Evolutionary conservation across 2,329 filamentous ascomycete genomes (phyloP).

Genomic region (Gnomoniopsis smithogilvyi): DNA sequence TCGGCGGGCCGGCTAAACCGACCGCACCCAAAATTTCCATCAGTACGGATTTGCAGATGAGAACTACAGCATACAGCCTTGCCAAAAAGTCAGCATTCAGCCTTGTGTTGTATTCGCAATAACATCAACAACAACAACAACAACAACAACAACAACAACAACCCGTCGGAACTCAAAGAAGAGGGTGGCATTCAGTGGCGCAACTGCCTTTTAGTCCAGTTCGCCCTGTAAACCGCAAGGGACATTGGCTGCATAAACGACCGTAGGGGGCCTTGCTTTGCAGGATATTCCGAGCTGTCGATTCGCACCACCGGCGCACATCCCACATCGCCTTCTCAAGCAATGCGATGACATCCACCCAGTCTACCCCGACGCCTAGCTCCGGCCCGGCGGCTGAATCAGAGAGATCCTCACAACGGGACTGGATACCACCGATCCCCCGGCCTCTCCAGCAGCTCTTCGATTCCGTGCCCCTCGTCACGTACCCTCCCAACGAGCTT

Average conservation of each 20-base stretch:
- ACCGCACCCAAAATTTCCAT: not conserved
- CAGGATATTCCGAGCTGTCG: not conserved
- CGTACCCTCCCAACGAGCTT: constrained; percentile 71
- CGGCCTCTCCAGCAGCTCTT: constrained; percentile 78
- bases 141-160: too few relatives aligned
- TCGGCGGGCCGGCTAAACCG: constrained; percentile 1
- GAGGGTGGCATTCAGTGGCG: not conserved
- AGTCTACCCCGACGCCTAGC: not conserved
- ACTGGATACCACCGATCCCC: constrained; percentile 58
- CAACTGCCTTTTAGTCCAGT: not conserved
- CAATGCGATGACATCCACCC: constrained; percentile 15
- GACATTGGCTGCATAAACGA: too few relatives aligned
- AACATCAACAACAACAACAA: too few relatives aligned
- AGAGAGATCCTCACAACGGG: constrained; percentile 22
- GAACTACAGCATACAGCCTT: not conserved
- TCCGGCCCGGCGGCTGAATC: not conserved
- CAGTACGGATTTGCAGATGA: not conserved
- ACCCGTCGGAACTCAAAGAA: not conserved
- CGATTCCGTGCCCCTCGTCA: constrained; percentile 74
- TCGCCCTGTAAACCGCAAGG: not conserved
- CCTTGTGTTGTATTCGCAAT: not conserved
- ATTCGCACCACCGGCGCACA: not conserved
- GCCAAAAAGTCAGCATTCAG: not conserved
- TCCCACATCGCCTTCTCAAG: not conserved
- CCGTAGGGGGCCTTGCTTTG: not conserved